Percentiles rank a stretch among this genome's conserved stretches.
These are phyloP conservation scores for Backusella parvicylindrica DNA, from an alignment of 192 early-diverging fungal species.

Conservation along the genomic window DNA sequence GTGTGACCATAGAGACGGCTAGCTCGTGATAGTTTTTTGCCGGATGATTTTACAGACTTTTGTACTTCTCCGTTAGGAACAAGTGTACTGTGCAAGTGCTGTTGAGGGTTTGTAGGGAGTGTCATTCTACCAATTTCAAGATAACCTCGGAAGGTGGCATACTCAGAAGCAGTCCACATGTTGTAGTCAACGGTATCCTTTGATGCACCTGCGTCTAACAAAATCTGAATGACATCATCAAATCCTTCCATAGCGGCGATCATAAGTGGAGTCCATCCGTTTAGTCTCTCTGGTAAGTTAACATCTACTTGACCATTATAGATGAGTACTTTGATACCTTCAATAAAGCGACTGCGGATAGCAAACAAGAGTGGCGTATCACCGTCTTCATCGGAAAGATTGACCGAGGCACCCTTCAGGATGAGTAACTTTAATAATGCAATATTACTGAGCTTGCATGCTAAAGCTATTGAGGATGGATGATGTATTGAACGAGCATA, in stretches of 20 bases:
- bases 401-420: constrained; percentile 46
- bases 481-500: constrained; percentile 16
- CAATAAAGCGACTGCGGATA: constrained; percentile 46
- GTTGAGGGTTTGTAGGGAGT: constrained; percentile 15
- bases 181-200: constrained; percentile 41
- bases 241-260: constrained; percentile 64
- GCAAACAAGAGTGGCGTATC: constrained; percentile 60
- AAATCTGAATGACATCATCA: constrained; percentile 41
- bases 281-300: constrained; percentile 47
- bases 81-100: neutral
- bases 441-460: constrained; percentile 47
- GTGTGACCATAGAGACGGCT: constrained; percentile 60
- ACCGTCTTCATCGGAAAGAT: constrained; percentile 63
- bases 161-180: constrained; percentile 58
- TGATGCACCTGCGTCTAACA: constrained; percentile 55
- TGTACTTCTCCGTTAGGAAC: neutral
- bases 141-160: constrained; percentile 59
- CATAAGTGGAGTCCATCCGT: constrained; percentile 59
- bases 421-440: constrained; percentile 49
- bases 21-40: constrained; percentile 24
- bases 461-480: constrained; percentile 48
- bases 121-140: constrained; percentile 44
- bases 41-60: neutral
- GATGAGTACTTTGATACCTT: constrained; percentile 47
- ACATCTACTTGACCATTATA: constrained; percentile 33